These are phyloP conservation scores for Nyssa sinensis DNA, from an alignment of 148 eudicot genomes.

Conservation along the genomic window DNA sequence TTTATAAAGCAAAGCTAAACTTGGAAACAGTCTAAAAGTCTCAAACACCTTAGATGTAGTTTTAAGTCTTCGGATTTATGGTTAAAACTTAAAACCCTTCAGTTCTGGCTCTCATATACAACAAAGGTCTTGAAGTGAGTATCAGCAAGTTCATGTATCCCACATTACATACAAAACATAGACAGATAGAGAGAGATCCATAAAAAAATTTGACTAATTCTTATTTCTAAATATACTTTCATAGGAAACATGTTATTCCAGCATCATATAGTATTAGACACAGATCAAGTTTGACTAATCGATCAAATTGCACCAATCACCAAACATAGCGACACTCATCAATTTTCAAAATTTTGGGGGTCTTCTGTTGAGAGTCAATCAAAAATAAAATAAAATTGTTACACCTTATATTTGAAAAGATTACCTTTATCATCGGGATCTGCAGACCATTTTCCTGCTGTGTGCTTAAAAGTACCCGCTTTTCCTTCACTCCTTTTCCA, in stretches of 20 bases:
- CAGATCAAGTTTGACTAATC: not conserved
- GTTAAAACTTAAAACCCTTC: slow-evolving; percentile 2
- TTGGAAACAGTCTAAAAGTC: not conserved
- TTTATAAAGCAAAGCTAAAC: not conserved
- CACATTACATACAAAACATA: too few relatives aligned
- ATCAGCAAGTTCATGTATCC: too few relatives aligned
- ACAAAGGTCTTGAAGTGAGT: not conserved
- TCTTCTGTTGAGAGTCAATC: not conserved
- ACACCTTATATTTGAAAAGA: too few relatives aligned
- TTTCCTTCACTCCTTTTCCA: slow-evolving; percentile 93
- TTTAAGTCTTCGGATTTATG: not conserved
- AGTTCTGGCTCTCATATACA: not conserved
- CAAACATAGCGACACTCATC: not conserved
- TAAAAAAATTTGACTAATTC: too few relatives aligned
- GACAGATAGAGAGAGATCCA: too few relatives aligned
- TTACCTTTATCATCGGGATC: slow-evolving; percentile 97
- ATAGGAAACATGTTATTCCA: too few relatives aligned
- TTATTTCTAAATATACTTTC: too few relatives aligned
- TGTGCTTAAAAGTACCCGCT: slow-evolving; percentile 84
- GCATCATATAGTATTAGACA: not conserved
- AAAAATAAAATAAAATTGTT: not conserved
- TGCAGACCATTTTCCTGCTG: slow-evolving; percentile 85
- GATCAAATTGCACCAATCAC: not conserved
- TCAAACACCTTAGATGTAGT: not conserved
- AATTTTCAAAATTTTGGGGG: too few relatives aligned